Percentiles rank a stretch among this genome's conserved stretches.
These are phyloP conservation scores for Nicotiana undulata DNA, from an alignment of 257 asterid genomes.

Conservation along the genomic window DNA sequence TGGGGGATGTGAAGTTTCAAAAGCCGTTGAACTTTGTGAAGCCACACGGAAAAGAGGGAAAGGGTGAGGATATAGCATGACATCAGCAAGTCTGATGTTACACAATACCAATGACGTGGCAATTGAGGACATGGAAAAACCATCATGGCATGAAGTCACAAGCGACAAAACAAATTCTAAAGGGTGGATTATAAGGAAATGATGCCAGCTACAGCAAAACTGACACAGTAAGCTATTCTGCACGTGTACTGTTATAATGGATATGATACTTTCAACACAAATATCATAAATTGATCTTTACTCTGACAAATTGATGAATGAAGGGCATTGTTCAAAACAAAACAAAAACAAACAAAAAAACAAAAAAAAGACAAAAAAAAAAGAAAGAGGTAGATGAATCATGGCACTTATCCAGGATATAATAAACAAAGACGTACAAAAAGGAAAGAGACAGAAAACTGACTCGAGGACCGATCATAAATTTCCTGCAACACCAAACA, in stretches of 20 bases:
- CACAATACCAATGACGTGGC: neutral
- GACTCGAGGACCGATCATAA: neutral
- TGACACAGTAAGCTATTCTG: neutral
- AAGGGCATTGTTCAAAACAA: neutral
- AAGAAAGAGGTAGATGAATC: neutral
- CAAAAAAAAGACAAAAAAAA: too few relatives aligned
- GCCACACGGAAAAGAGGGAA: neutral
- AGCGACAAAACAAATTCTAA: neutral
- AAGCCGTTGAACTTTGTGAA: neutral
- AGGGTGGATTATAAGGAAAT: neutral
- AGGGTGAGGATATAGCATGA: neutral
- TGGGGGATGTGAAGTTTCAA: neutral
- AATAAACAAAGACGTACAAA: neutral
- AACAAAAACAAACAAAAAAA: too few relatives aligned
- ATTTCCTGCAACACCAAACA: neutral
- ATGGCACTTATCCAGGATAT: neutral
- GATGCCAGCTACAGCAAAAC: slow-evolving; percentile 2
- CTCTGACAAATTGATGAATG: neutral
- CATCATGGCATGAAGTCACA: neutral
- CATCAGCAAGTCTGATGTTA: neutral
- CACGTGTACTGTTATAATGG: neutral
- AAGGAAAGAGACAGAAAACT: neutral
- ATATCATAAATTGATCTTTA: neutral
- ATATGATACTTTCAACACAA: neutral
- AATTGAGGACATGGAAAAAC: neutral